A percentile compares a stretch with the other conserved stretches of the same genome.
Conservation (phyloP, 1,139 yeast genomes). For the Geotrichum fermentans region DNA sequence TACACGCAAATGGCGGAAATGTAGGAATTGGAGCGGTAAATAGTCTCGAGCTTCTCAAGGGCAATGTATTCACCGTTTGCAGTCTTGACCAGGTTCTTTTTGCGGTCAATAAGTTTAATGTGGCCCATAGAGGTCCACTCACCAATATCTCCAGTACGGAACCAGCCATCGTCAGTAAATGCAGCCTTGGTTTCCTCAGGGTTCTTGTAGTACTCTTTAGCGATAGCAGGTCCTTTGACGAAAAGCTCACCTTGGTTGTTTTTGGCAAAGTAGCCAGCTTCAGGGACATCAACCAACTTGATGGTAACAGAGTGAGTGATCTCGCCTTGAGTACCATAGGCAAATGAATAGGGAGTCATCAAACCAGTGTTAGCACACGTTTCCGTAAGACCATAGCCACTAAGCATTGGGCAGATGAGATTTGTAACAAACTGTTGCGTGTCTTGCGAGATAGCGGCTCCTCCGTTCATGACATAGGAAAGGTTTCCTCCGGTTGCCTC, state of each 20-base stretch:
- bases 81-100: slow-evolving; percentile 93
- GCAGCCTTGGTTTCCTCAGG: slow-evolving; percentile 75
- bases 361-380: slow-evolving; percentile 86
- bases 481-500: slow-evolving; percentile 94
- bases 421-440: slow-evolving; percentile 79
- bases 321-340: slow-evolving; percentile 74
- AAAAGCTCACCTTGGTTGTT: slow-evolving; percentile 90
- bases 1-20: slow-evolving; percentile 85
- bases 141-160: slow-evolving; percentile 94
- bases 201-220: slow-evolving; percentile 76
- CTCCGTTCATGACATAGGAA: slow-evolving; percentile 77
- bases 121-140: slow-evolving; percentile 84
- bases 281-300: slow-evolving; percentile 86
- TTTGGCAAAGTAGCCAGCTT: slow-evolving; percentile 87
- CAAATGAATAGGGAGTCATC: slow-evolving; percentile 59
- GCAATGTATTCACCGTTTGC: slow-evolving; percentile 97
- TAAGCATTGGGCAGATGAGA: slow-evolving; percentile 78
- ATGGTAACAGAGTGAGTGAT: slow-evolving; percentile 78
- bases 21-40: slow-evolving; percentile 75
- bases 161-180: slow-evolving; percentile 85
- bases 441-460: slow-evolving; percentile 80
- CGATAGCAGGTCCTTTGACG: slow-evolving; percentile 68
- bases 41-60: slow-evolving; percentile 77
- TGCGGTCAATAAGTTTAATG: slow-evolving; percentile 83
- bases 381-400: slow-evolving; percentile 97